Evolutionary conservation across 306 rosid species (phyloP), one percentile per base, ranked within the genome.

Genomic region (Mimosa bimucronata): DNA sequence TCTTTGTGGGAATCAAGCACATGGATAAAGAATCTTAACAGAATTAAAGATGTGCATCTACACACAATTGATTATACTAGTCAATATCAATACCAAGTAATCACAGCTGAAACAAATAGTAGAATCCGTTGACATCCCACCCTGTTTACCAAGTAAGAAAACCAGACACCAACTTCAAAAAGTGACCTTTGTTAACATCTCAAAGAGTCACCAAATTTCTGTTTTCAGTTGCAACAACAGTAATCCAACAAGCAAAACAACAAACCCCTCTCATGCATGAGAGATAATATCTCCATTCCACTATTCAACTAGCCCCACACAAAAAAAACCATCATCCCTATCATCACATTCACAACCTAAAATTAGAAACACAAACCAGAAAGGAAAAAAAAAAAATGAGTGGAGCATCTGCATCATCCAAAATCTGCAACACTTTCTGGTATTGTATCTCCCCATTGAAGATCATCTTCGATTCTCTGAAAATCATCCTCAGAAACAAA

Each of bases 401-500:
- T 69, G 66, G 34, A 88, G 69, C n/a, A n/a, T n/a, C n/a, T n/a
- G 42, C 5, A 6, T 34, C n/a, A 74, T 60, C 81, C 30, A 81
- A 25, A 44, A 15, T 25, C 23, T 37, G 55, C 26, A 76, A 40
- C 21, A 4, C 50, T 2, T 60, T 73, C 31, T 73, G 25, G 40
- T 58, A 30, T 30, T 7, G 19, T 23, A 2, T 53, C 26, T 66
- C 83, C 40, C 85, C 90, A n/a, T 41, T 79, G 38, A 79, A 78
- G 28, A 53, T 86, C 30, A 26, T 92, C 6, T 5, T 79, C 12
- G 44, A 85, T 0, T 94, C 97, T 9, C 19, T 91, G 26, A 67
- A 74, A 62, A 87, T 89, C 6, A 73, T 86, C 58, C 77, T 58
- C 0, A 57, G 55, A 57, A 90, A 87, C 89, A 89, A 86, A 73